Percentiles rank a stretch among this genome's conserved stretches.
Conservation (phyloP, 108 stramenopile genomes). For the Ochromonas danica region DNA sequence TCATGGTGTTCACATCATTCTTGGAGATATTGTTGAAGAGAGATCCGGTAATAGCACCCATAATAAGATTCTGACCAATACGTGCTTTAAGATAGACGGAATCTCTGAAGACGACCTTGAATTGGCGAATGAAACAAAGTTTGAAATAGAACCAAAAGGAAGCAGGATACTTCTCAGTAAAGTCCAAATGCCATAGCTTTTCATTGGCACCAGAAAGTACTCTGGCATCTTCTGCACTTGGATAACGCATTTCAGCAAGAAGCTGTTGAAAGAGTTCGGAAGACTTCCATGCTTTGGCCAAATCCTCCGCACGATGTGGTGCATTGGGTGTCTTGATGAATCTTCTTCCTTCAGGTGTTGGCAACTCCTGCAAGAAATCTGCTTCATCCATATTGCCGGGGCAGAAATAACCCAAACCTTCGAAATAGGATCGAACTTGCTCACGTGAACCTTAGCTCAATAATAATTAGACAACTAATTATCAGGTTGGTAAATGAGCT, state of each 20-base stretch:
- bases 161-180: neutral
- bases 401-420: conserved; percentile 63
- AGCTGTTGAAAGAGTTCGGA: neutral
- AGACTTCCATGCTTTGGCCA: neutral
- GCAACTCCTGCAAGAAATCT: conserved; percentile 61
- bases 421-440: conserved; percentile 60
- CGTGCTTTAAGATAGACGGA: too few species aligned
- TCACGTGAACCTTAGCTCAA: conserved; percentile 69
- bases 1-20: too few species aligned
- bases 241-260: neutral
- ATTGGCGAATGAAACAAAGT: neutral
- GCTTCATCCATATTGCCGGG: conserved; percentile 72
- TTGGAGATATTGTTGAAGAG: too few species aligned
- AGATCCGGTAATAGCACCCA: too few species aligned
- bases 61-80: too few species aligned
- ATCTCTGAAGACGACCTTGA: too few species aligned
- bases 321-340: neutral
- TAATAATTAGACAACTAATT: too few species aligned
- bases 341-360: conserved; percentile 3
- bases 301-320: neutral
- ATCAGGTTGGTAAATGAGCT: too few species aligned
- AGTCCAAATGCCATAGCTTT: neutral
- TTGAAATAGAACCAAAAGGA: conserved; percentile 22
- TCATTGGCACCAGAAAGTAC: conserved; percentile 58
- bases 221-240: conserved; percentile 42